phyloP scores from a whole-genome alignment of 257 asterid species.

The Nicotiana noctiflora region DNA sequence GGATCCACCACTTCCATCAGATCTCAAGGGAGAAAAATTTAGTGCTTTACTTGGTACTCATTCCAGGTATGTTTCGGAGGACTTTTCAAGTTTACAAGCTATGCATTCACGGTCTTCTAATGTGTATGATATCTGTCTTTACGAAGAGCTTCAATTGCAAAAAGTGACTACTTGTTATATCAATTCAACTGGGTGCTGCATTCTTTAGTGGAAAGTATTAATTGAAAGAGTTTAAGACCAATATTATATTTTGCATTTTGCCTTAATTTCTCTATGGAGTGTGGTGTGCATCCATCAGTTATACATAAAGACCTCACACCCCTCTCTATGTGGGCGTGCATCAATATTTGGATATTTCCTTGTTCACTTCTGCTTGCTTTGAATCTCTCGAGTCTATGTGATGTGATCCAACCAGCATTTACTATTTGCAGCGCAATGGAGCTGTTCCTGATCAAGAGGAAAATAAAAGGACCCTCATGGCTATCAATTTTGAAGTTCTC shows the following conservation, averaged over 20 bases:
- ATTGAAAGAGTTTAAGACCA: not conserved
- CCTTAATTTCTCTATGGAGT: not conserved
- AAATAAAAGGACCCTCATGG: constrained; percentile 95
- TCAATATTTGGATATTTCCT: not conserved
- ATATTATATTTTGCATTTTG: not conserved
- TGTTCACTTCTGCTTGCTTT: not conserved
- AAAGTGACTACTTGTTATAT: not conserved
- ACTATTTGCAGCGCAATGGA: constrained; percentile 71
- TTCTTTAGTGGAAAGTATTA: not conserved
- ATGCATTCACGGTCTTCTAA: not conserved
- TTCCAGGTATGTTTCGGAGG: constrained; percentile 52
- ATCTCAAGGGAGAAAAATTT: constrained; percentile 71
- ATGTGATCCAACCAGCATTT: not conserved
- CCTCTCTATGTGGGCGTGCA: not conserved
- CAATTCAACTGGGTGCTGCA: not conserved
- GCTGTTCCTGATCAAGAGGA: constrained; percentile 76
- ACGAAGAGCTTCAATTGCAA: not conserved
- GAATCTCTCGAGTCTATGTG: not conserved
- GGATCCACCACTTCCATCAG: constrained; percentile 89
- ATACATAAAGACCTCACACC: not conserved
- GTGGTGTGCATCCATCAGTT: not conserved
- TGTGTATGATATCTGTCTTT: not conserved
- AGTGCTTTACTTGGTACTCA: constrained; percentile 90
- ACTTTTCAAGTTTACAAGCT: not conserved
- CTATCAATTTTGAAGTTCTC: constrained; percentile 70